These are phyloP conservation scores for Talaromyces sp. DNA, from an alignment of 2,329 filamentous ascomycete species.

Conservation along the genomic window DNA sequence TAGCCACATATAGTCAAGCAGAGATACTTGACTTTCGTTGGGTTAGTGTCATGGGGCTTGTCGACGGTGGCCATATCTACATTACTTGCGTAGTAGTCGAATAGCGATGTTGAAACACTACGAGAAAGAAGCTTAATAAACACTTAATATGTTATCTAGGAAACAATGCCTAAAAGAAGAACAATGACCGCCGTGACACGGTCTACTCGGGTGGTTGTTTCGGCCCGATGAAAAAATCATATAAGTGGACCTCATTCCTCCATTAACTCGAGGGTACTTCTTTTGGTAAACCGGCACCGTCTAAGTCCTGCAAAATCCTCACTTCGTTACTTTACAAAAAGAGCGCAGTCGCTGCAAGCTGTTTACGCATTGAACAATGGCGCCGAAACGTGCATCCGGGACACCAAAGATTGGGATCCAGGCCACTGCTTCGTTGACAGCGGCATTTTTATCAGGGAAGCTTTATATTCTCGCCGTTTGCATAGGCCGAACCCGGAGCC, in stretches of 20 bases:
- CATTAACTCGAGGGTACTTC: neutral
- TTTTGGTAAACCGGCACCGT: neutral
- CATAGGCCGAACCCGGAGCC: neutral
- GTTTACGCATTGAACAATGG: neutral
- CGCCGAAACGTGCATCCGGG: neutral
- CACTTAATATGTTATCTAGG: neutral
- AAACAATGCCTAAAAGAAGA: neutral
- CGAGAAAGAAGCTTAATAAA: neutral
- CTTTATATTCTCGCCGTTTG: neutral
- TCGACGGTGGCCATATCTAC: neutral
- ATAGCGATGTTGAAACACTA: neutral
- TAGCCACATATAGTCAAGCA: slow-evolving; percentile 49
- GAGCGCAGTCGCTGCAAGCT: neutral
- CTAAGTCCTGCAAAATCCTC: neutral
- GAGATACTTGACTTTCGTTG: slow-evolving; percentile 18
- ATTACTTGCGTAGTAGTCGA: neutral
- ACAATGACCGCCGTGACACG: neutral
- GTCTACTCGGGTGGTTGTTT: neutral
- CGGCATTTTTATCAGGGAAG: neutral
- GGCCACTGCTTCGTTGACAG: neutral
- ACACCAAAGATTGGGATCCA: neutral
- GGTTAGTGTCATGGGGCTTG: neutral
- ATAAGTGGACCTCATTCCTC: neutral
- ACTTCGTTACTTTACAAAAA: neutral
- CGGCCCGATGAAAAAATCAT: neutral